phyloP scores from a whole-genome alignment of 1,139 yeast genomes.

The Saccharomycopsis hybrid region DNA sequence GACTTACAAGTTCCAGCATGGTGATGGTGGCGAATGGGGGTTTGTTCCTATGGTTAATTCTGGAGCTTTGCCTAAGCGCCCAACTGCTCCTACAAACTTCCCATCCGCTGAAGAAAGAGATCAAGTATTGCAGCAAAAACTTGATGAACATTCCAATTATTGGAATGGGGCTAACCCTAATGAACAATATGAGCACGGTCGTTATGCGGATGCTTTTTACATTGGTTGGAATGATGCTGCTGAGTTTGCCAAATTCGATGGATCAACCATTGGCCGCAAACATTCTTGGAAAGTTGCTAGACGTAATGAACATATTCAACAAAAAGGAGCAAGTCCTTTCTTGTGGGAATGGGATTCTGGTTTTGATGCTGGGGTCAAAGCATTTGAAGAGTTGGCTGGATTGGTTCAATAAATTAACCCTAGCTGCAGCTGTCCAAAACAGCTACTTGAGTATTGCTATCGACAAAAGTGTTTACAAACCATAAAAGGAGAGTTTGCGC shows the following conservation, averaged over 20 bases:
- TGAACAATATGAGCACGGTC: constrained; percentile 70
- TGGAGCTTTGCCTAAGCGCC: constrained; percentile 48
- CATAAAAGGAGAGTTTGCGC: too few relatives aligned
- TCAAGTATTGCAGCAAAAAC: constrained; percentile 35
- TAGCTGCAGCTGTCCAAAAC: too few relatives aligned
- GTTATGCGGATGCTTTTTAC: constrained; percentile 70
- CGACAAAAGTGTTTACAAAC: too few relatives aligned
- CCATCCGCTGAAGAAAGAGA: constrained; percentile 42
- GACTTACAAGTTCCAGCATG: constrained; percentile 82
- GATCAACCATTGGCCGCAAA: constrained; percentile 66
- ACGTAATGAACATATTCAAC: constrained; percentile 48
- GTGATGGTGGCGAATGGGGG: constrained; percentile 97
- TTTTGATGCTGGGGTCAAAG: constrained; percentile 51
- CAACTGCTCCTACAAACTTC: constrained; percentile 33
- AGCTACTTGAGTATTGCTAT: too few relatives aligned
- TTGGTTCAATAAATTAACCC: not conserved
- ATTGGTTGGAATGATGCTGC: constrained; percentile 69
- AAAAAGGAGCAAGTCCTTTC: constrained; percentile 48
- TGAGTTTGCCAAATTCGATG: constrained; percentile 61
- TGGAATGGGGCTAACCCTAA: constrained; percentile 59
- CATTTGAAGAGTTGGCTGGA: constrained; percentile 22
- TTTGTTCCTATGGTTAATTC: constrained; percentile 67
- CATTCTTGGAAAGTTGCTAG: constrained; percentile 60
- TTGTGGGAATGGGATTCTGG: constrained; percentile 92
- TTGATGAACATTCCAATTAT: constrained; percentile 48